Base-by-base conservation (phyloP, 352 stramenopile genomes). In the Plasmopara muralis region DNA sequence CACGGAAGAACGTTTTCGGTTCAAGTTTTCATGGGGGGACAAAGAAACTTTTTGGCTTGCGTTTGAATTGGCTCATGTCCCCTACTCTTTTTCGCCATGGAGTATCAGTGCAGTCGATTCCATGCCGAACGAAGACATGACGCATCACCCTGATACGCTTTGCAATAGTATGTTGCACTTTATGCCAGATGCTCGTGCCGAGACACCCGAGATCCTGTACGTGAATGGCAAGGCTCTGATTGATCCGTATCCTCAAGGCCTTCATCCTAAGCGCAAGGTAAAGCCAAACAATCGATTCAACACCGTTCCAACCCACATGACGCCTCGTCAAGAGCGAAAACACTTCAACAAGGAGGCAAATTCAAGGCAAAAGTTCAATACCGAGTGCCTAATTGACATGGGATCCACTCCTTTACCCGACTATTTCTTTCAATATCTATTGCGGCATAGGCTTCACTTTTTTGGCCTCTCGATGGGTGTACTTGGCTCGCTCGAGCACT, bases 381-480 rank as follows among this genome's bases (percentile, higher is more conserved):
- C 61, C 14, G 72, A 86, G 29, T 83, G 75, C 16, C 50, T 83
- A n/a, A 57, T 76, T 1, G 70, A 64, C 0, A 52, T 85, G 16
- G 72, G 70, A 15, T 61, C 70, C n/a, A 69, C 62, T 15, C 68
- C 61, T 3, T 40, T 86, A 40, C 67, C 75, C 0, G 10, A n/a
- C 6, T 20, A 50, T 13, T 86, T 86, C 42, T 52, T 58, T 0
- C 28, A 39, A 6, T 54, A 60, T 3, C 35, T 86, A n/a, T 49
- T 77, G n/a, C 68, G 69, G 10, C 64, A 72, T 0, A 60, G 72
- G 12, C 20, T 77, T 20, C 57, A 82, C 47, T 80, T 70, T 47
- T 20, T 77, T 29, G 74, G 57, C 0, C 48, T 77, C n/a, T 38
- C 56, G 4, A 74, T 66, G 43, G 51, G 53, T 25, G 40, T 76